A percentile compares a stretch with the other conserved stretches of the same genome.
Evolutionary conservation across 257 asterid species (phyloP).

Genomic region (Solanum ossicruentum): DNA sequence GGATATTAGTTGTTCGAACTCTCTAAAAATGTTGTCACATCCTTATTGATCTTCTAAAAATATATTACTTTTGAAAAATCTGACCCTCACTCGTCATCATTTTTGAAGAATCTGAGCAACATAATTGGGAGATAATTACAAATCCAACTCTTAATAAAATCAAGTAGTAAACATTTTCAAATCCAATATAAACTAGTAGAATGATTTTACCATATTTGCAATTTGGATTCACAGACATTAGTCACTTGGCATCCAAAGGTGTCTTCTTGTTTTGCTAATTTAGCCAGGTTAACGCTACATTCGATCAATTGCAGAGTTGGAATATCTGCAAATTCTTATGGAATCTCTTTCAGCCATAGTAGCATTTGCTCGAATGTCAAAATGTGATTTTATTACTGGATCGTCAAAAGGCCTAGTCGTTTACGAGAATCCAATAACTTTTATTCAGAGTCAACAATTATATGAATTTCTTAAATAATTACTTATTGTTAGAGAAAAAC

Average conservation of each 20-base stretch:
- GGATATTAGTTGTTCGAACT: background rate
- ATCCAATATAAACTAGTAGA: background rate
- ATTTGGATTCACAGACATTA: background rate
- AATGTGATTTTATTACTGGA: background rate
- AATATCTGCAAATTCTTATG: constrained; percentile 6
- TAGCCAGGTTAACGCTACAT: constrained; percentile 3
- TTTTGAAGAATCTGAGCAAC: no score
- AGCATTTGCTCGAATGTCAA: constrained; percentile 3
- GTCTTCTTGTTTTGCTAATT: constrained; percentile 8
- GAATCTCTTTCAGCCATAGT: constrained; percentile 11
- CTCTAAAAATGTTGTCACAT: no score
- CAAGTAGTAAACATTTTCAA: background rate
- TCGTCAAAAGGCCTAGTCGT: background rate
- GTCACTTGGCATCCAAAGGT: background rate
- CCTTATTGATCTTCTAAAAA: no score
- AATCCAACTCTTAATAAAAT: no score
- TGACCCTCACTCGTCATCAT: no score
- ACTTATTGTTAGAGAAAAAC: no score
- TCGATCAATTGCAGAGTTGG: constrained; percentile 9
- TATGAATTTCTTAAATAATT: no score
- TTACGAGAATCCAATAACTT: no score
- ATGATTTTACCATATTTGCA: background rate
- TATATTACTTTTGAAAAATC: no score
- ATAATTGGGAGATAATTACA: no score
- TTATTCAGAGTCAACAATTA: no score